Base-by-base conservation (phyloP, 192 early-diverging fungal species). In the Cetraspora pellucida region DNA sequence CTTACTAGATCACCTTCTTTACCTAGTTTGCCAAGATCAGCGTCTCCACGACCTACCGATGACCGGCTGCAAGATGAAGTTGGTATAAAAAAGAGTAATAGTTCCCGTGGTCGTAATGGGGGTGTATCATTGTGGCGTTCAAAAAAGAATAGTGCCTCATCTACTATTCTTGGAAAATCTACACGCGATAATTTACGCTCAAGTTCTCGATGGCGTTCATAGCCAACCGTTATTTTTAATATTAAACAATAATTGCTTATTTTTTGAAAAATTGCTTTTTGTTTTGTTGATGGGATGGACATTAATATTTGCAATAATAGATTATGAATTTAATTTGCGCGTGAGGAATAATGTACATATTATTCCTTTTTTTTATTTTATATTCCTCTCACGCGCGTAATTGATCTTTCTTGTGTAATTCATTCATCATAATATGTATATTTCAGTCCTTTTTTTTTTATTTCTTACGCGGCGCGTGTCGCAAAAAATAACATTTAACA, bases 61-160 rank as follows among this genome's bases (percentile, higher is more conserved):
- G 27, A 31, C 27, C 31, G 21, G 16, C 23, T 23, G 49, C 43
- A 61, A 9, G 52, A 75, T 21, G 45, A 75, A 11, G 28, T 28
- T 28, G n/a, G 19, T 37, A 25, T 43, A 13, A 37, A 52, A 52
- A 72, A 72, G 11, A 75, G 43, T 13, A 75, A 75, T 19, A 49
- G 37, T 57, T 19, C 43, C 19, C 25, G 52, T 0, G 43, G n/a
- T 23, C 10, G n/a, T 23, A 59, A 28, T 43, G 73, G 73, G 0
- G 73, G 57, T 10, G 19, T 57, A 43, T 17, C n/a, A n/a, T 23
- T 75, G 14, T 75, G 58, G 73, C n/a, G 58, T 27, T 45, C 57
- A 49, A 75, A 45, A 44, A 75, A 75, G 37, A 75, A 75, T 64
- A 75, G 43, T 47, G 27, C 73, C 2, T 43, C 73, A 19, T 60